Evolutionary conservation across 768 basidiomycete genomes (phyloP).

Genomic region (Pisolithus orientalis): DNA sequence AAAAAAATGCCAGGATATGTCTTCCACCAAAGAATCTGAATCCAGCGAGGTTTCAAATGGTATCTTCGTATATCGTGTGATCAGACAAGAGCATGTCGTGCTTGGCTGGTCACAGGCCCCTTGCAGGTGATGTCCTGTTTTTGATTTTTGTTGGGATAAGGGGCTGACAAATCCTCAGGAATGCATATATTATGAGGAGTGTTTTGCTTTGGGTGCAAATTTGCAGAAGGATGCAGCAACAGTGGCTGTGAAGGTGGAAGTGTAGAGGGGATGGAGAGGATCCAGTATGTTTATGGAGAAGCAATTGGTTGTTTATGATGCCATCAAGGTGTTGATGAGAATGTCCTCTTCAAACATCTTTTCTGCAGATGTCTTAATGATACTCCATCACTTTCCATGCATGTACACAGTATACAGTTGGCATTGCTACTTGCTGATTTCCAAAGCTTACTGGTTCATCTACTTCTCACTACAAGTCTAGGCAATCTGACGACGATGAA

Average conservation of each 20-base stretch:
- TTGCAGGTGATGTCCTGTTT: constrained; percentile 83
- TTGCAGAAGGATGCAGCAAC: constrained; percentile 8
- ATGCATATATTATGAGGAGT: constrained; percentile 75
- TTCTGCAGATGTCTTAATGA: not conserved
- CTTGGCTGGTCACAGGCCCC: constrained; percentile 77
- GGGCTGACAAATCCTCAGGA: constrained; percentile 73
- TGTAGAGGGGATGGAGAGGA: constrained; percentile 2
- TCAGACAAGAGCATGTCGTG: constrained; percentile 55
- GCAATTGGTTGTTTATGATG: not conserved
- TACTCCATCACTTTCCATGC: no score
- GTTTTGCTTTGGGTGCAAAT: constrained; percentile 39
- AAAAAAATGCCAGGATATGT: constrained; percentile 23
- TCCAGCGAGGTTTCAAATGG: constrained; percentile 27
- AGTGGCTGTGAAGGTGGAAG: constrained; percentile 16
- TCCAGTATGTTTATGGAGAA: not conserved
- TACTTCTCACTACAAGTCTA: no score
- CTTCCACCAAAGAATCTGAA: constrained; percentile 28
- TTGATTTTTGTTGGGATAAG: constrained; percentile 78
- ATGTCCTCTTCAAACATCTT: no score
- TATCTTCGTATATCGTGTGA: constrained; percentile 73
- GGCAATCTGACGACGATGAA: no score
- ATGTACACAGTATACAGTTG: no score
- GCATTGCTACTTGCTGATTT: no score
- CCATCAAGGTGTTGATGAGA: not conserved
- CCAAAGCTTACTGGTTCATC: no score